A percentile compares a stretch with the other conserved stretches of the same genome.
Conservation (phyloP, 768 basidiomycete genomes). For the Austroboletus festivus region DNA sequence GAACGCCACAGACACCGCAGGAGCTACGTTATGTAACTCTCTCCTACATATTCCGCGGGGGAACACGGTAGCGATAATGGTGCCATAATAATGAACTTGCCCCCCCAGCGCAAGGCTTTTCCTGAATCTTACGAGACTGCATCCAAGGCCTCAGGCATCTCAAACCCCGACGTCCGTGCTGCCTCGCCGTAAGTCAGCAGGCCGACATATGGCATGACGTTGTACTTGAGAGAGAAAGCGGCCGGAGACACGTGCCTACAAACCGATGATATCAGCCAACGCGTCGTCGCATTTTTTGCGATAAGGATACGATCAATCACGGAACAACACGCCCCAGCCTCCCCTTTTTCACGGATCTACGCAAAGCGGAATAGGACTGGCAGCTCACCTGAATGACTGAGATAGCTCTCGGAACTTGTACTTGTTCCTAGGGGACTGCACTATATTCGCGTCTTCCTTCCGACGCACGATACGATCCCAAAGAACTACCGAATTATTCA, state of each 20-base stretch:
- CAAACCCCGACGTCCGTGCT: slow-evolving; percentile 41
- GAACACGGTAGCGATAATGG: slow-evolving; percentile 2
- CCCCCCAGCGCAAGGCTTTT: background rate
- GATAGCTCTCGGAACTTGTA: slow-evolving; percentile 79
- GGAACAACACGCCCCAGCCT: slow-evolving; percentile 19
- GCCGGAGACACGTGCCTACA: slow-evolving; percentile 63
- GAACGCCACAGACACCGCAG: slow-evolving; percentile 13
- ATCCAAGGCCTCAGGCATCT: slow-evolving; percentile 32
- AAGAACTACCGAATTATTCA: slow-evolving; percentile 75
- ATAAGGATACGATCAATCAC: slow-evolving; percentile 16
- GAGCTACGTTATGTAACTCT: slow-evolving; percentile 18
- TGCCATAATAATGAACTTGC: slow-evolving; percentile 9
- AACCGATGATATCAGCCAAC: slow-evolving; percentile 17
- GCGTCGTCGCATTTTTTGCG: slow-evolving; percentile 2
- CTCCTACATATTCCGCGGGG: slow-evolving; percentile 17
- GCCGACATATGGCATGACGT: slow-evolving; percentile 89
- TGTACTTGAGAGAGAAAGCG: slow-evolving; percentile 77
- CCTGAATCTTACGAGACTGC: slow-evolving; percentile 25
- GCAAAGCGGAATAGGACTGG: slow-evolving; percentile 1
- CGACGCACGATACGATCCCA: slow-evolving; percentile 92
- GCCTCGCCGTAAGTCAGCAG: slow-evolving; percentile 76
- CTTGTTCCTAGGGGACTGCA: slow-evolving; percentile 60
- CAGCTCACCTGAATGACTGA: slow-evolving; percentile 68
- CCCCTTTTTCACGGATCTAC: slow-evolving; percentile 1
- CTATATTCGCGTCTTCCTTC: slow-evolving; percentile 67